These are phyloP conservation scores for Yarrowia osloensis DNA, from an alignment of 805 yeast species.

Conservation along the genomic window DNA sequence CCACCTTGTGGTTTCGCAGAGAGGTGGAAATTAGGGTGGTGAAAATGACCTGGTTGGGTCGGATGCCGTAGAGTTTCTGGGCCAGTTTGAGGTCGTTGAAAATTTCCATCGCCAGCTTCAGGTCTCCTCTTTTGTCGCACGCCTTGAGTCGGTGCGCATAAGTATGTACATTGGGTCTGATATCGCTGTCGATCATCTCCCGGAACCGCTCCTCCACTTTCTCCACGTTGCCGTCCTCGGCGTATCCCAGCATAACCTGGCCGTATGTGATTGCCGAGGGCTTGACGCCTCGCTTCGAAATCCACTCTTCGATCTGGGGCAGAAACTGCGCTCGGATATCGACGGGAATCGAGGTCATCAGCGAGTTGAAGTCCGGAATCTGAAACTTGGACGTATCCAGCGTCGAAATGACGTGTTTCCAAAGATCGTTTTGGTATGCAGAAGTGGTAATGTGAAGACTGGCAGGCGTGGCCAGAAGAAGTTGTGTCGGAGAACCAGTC, in stretches of 20 bases:
- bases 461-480: background rate
- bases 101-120: constrained; percentile 9
- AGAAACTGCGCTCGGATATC: constrained; percentile 17
- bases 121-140: constrained; percentile 2
- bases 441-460: constrained; percentile 5
- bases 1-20: constrained; percentile 18
- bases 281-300: background rate
- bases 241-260: constrained; percentile 24
- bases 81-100: constrained; percentile 3
- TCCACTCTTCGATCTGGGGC: constrained; percentile 1
- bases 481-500: background rate
- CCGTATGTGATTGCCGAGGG: background rate
- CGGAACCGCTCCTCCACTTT: constrained; percentile 1
- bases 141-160: constrained; percentile 28
- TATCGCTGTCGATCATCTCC: background rate
- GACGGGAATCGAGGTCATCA: constrained; percentile 17
- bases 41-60: constrained; percentile 23
- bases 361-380: constrained; percentile 17
- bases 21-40: constrained; percentile 17
- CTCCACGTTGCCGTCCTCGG: constrained; percentile 17
- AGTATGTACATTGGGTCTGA: constrained; percentile 6
- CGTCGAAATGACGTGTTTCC: background rate
- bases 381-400: background rate
- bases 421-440: background rate
- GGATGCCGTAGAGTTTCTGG: background rate